Evolutionary conservation across 495 filamentous ascomycete species (phyloP).

Genomic region (Tuber umbilicatum): DNA sequence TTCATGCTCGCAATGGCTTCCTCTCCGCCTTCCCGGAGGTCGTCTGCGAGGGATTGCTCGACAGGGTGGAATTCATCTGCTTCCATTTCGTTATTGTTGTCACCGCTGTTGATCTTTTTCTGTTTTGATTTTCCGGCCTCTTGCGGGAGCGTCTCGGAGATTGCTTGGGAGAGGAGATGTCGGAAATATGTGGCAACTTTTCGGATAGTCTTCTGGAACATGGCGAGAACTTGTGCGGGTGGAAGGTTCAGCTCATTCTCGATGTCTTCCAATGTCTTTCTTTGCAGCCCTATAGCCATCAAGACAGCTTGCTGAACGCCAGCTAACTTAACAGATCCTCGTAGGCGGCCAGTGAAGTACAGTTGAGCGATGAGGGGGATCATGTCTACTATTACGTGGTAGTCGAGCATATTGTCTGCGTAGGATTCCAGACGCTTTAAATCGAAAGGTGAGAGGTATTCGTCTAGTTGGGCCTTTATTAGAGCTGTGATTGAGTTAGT

Average conservation of each 20-base stretch:
- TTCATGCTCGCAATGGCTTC: slow-evolving; percentile 63
- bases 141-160: slow-evolving; percentile 63
- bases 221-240: slow-evolving; percentile 75
- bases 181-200: slow-evolving; percentile 76
- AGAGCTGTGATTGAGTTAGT: slow-evolving; percentile 51
- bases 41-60: slow-evolving; percentile 68
- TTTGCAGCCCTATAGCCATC: slow-evolving; percentile 79
- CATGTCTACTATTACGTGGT: slow-evolving; percentile 94
- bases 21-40: slow-evolving; percentile 75
- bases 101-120: slow-evolving; percentile 37
- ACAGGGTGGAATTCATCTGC: slow-evolving; percentile 62
- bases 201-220: slow-evolving; percentile 92
- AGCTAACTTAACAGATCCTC: slow-evolving; percentile 58
- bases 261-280: slow-evolving; percentile 73
- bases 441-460: slow-evolving; percentile 77
- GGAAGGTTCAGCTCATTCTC: slow-evolving; percentile 72
- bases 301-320: slow-evolving; percentile 79
- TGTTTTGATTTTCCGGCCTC: slow-evolving; percentile 50
- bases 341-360: slow-evolving; percentile 74
- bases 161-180: slow-evolving; percentile 63
- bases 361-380: slow-evolving; percentile 70
- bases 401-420: slow-evolving; percentile 92
- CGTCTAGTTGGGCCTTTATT: slow-evolving; percentile 66
- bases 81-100: slow-evolving; percentile 58
- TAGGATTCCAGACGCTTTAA: slow-evolving; percentile 91